Conservation (phyloP, 345 rosid species). For the Trapa incisa region DNA sequence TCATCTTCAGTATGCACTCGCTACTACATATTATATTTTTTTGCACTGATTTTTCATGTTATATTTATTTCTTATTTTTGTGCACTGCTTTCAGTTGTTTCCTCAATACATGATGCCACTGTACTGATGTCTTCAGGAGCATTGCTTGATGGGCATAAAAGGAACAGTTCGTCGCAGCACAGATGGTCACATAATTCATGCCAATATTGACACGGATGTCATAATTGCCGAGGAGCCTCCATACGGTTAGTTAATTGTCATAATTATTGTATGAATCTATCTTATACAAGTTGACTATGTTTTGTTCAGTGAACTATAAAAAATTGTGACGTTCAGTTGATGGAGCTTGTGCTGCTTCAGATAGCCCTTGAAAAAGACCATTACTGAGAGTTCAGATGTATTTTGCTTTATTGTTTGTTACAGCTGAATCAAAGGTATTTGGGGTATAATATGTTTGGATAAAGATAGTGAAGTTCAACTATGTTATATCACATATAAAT, state of each 20-base stretch:
- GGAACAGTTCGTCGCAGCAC: slow-evolving; percentile 98
- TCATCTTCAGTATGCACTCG: background rate
- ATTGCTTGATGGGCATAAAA: slow-evolving; percentile 98
- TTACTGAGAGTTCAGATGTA: background rate
- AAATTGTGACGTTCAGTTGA: background rate
- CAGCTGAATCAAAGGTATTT: too few relatives aligned
- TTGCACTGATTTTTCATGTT: background rate
- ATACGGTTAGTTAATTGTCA: slow-evolving; percentile 34
- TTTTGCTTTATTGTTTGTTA: too few relatives aligned
- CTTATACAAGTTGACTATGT: background rate
- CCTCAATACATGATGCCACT: slow-evolving; percentile 4
- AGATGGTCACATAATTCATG: slow-evolving; percentile 96
- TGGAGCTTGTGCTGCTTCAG: background rate
- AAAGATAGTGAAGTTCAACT: too few relatives aligned
- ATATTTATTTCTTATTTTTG: background rate
- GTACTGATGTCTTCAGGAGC: slow-evolving; percentile 45
- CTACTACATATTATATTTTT: background rate
- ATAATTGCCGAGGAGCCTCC: slow-evolving; percentile 97
- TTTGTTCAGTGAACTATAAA: too few relatives aligned
- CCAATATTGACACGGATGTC: slow-evolving; percentile 96
- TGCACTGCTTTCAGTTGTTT: background rate
- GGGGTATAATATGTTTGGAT: too few relatives aligned
- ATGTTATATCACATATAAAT: too few relatives aligned
- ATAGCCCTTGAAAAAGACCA: background rate
- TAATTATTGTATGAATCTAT: background rate